Evolutionary conservation across 169 alveolate genomes (phyloP).

Genomic region (Haemoproteus tartakovskyi): DNA sequence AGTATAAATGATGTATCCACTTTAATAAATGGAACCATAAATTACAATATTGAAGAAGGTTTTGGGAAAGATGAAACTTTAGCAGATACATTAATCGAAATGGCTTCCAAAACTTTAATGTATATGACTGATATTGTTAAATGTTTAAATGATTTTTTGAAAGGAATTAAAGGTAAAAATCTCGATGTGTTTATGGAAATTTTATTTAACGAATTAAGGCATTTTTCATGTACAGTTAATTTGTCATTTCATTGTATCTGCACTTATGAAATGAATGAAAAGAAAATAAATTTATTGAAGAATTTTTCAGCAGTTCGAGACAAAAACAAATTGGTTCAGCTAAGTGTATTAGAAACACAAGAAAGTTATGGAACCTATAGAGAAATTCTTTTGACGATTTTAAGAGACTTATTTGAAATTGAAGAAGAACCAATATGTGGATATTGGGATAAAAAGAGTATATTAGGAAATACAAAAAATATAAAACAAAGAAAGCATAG

Average conservation of each 20-base stretch:
- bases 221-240: slow-evolving; percentile 9
- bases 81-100: not conserved
- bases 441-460: too few relatives aligned
- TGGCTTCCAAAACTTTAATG: slow-evolving; percentile 4
- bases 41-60: not conserved
- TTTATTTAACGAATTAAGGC: slow-evolving; percentile 14
- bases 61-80: not conserved
- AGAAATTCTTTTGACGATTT: slow-evolving; percentile 51
- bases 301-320: slow-evolving; percentile 5
- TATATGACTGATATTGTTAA: slow-evolving; percentile 14
- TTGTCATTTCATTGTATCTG: slow-evolving; percentile 9
- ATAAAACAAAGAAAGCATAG: too few relatives aligned
- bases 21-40: not conserved
- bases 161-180: slow-evolving; percentile 41
- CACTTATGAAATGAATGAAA: not conserved
- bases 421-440: too few relatives aligned
- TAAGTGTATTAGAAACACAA: slow-evolving; percentile 12
- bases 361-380: slow-evolving; percentile 21
- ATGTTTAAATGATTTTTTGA: slow-evolving; percentile 28
- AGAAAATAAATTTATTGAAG: not conserved
- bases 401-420: slow-evolving; percentile 24
- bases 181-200: slow-evolving; percentile 20
- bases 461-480: too few relatives aligned
- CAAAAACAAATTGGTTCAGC: slow-evolving; percentile 12
- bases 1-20: too few relatives aligned